Base-by-base conservation (phyloP, 169 alveolate genomes). In the Blepharisma undulans region DNA sequence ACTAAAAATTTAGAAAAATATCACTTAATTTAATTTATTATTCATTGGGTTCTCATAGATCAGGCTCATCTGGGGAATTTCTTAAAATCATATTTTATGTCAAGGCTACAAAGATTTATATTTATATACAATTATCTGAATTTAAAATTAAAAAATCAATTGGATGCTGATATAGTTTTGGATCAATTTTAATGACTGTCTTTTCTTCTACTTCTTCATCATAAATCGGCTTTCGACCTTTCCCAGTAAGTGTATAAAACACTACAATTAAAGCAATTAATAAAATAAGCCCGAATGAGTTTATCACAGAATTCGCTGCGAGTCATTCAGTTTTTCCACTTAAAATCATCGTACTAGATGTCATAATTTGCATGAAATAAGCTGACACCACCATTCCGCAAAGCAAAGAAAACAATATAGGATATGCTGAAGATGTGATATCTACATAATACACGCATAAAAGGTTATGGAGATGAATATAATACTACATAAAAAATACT, bases 401-500 rank as follows among this genome's bases (percentile, higher is more conserved):
- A 22, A 82, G 36, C 29, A 82, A 21, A 32, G 78, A 21, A 22
- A 60, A 60, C 32, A 82, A 36, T 1, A 30, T 59, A 14, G 89
- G 78, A 34, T 22, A 48, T 21, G 78, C 89, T 36, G 89, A 82
- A 4, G 89, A 48, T 16, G 22, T 82, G 22, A 27, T 72, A 30
- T 82, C 76, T 4, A 82, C 89, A 30, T 82, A 82, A 60, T 25
- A 82, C 1, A 82, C 89, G 7, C 33, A 22, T 22, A 82, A 60
- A 21, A 82, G 76, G 48, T 82, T 82, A 33, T 82, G 77, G 33
- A 32, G 33, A 72, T 82, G 89, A n/a, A 82, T 74, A 30, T 25
- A 82, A 59, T 48, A 82, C 89, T 78, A 32, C 1, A 78, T 78
- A 78, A 12, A 0, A 29, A 25, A 2, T 78, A 78, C 86, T 14